Base-by-base conservation (phyloP, 108 stramenopile species). In the Hondaea fermentalgiana region DNA sequence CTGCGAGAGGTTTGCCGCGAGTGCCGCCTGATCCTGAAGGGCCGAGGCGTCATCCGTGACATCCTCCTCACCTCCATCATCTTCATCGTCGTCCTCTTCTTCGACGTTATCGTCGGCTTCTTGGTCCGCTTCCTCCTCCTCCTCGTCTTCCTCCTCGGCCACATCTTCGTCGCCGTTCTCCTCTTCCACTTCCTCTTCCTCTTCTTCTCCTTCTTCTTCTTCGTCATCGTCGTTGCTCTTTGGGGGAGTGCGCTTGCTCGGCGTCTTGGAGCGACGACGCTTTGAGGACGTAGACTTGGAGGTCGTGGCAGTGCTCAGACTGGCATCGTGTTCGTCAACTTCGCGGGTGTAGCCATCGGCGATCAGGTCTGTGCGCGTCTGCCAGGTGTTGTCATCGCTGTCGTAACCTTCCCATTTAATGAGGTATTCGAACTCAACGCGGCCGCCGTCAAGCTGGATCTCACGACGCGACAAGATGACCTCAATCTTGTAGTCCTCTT, bases 331-430 rank as follows among this genome's bases (percentile, higher is more conserved):
- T 12, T 47, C 51, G 3, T 83, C 76, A 12, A 83, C 51, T 3
- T 83, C 76, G 6, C 5, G 6, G 49, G 6, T 12, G 51, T 83
- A 83, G 76, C 76, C 76, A 23, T 83, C 76, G 51, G 23, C 12
- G 76, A 83, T 35, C 43, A 83, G 76, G 51, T 83, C 76, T 45
- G 44, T 45, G 49, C 51, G 45, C 19, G 76, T 83, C 51, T 83
- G 49, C 76, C 76, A 83, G 10, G 49, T 83, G 76, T 83, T 83
- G n/a, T 83, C 76, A 0, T 53, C 51, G 51, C 25, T 25, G n/a
- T 83, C 76, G 76, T 83, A 83, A 3, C 76, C 76, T 12, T 53
- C 49, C 76, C 76, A 83, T 3, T 83, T 83, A 45, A 83, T 83
- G 17, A 53, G 76, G 23, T 83, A 83, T 45, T n/a, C 19, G 19